These are phyloP conservation scores for Microbotryomycetes sp. DNA, from an alignment of 1,284 basidiomycete species.

Conservation along the genomic window DNA sequence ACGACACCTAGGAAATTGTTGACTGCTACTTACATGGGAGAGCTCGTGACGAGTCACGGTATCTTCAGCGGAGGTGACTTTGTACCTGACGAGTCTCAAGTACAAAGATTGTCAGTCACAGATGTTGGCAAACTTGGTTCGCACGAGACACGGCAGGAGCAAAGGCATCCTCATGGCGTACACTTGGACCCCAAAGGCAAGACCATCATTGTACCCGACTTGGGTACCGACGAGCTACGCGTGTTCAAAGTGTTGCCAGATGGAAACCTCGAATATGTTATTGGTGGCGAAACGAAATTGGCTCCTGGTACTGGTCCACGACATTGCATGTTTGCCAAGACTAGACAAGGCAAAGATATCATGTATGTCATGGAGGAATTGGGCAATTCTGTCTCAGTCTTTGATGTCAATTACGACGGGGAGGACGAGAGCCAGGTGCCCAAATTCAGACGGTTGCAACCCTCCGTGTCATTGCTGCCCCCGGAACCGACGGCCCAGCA, in stretches of 20 bases:
- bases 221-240: constrained; percentile 28
- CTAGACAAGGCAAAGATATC: not conserved
- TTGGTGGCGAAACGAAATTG: not conserved
- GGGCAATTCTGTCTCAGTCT: constrained; percentile 21
- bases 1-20: constrained; percentile 9
- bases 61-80: constrained; percentile 11
- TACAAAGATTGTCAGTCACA: not conserved
- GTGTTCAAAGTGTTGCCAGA: constrained; percentile 2
- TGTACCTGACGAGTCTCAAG: not conserved
- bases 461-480: constrained; percentile 23
- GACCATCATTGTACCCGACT: constrained; percentile 19
- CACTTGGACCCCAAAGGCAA: constrained; percentile 16
- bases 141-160: constrained; percentile 9
- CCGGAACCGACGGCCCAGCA: constrained; percentile 9
- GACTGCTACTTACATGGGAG: constrained; percentile 25
- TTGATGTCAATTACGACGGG: constrained; percentile 16
- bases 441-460: constrained; percentile 15
- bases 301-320: constrained; percentile 15
- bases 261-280: constrained; percentile 5
- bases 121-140: constrained; percentile 8
- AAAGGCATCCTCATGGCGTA: constrained; percentile 28
- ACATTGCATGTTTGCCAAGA: constrained; percentile 17
- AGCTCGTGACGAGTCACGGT: not conserved
- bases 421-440: constrained; percentile 1
- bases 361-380: constrained; percentile 30